A percentile compares a stretch with the other conserved stretches of the same genome.
phyloP scores from a whole-genome alignment of 371 early-diverging fungal species.

The Rhizomucor miehei region DNA sequence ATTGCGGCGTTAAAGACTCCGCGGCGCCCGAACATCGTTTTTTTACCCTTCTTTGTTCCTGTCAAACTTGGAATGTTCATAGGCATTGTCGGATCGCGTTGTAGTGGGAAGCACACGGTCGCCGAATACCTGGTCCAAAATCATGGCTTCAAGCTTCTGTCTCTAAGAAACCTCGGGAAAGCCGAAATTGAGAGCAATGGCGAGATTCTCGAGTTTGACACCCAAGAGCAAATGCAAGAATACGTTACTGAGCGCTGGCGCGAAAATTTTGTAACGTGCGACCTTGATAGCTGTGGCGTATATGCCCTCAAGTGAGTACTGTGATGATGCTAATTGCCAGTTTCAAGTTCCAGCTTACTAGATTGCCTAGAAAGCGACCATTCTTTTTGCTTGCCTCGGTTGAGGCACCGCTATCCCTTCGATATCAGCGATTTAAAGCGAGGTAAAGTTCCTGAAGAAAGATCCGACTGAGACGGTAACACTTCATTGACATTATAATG shows the following conservation, averaged over 20 bases:
- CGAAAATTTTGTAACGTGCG: constrained; percentile 69
- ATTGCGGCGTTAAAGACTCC: too few species aligned
- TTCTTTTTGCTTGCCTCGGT: constrained; percentile 83
- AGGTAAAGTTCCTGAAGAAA: too few species aligned
- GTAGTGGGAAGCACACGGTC: constrained; percentile 75
- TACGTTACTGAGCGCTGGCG: constrained; percentile 70
- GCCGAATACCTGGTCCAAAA: constrained; percentile 58
- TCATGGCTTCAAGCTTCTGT: constrained; percentile 8
- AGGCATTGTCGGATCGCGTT: constrained; percentile 68
- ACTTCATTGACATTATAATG: constrained; percentile 33
- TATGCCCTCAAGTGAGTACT: constrained; percentile 32
- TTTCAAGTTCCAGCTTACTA: neutral
- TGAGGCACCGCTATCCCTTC: constrained; percentile 72
- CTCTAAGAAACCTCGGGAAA: neutral
- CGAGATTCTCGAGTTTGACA: constrained; percentile 31
- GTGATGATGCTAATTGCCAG: too few species aligned
- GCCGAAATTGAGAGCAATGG: constrained; percentile 6
- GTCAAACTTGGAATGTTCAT: constrained; percentile 58
- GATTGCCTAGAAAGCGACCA: constrained; percentile 73
- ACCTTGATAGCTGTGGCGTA: constrained; percentile 39
- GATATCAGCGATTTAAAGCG: constrained; percentile 54
- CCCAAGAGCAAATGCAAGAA: constrained; percentile 48
- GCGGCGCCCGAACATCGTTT: too few species aligned
- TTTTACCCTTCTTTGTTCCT: too few species aligned
- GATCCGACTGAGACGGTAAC: too few species aligned